Evolutionary conservation across 2,329 filamentous ascomycete species (phyloP).

Genomic region (Cladorrhinum sp.): DNA sequence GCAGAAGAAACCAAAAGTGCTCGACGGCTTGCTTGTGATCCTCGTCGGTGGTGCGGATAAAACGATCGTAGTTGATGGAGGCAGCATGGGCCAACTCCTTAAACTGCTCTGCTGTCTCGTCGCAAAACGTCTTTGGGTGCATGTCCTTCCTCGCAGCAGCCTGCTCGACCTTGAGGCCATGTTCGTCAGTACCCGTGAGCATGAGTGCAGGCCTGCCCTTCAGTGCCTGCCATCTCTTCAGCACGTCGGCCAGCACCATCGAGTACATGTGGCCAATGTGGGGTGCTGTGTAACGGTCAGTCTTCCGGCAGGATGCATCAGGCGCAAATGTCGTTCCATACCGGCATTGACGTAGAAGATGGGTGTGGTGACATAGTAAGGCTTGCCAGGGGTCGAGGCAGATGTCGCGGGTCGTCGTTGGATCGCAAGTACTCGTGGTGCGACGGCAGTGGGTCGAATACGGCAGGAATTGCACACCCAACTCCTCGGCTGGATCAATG

Average conservation of each 20-base stretch:
- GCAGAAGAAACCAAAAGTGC: conserved; percentile 82
- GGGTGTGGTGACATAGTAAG: conserved; percentile 91
- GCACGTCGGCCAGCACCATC: conserved; percentile 83
- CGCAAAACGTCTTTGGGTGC: conserved; percentile 81
- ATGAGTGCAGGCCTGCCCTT: conserved; percentile 69
- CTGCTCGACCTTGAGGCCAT: conserved; percentile 95
- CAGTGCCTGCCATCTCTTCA: conserved; percentile 87
- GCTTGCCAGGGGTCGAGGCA: conserved; percentile 51
- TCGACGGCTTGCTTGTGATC: conserved; percentile 82
- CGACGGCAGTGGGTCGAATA: conserved; percentile 7
- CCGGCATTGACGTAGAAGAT: conserved; percentile 99
- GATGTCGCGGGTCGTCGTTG: conserved; percentile 1
- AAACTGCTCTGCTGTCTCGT: conserved; percentile 78
- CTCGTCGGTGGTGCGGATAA: conserved; percentile 85
- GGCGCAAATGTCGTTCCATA: conserved; percentile 38
- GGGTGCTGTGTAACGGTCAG: conserved; percentile 57
- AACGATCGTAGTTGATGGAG: conserved; percentile 74
- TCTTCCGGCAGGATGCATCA: not conserved
- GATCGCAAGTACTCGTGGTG: not conserved
- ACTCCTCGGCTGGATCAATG: conserved; percentile 15
- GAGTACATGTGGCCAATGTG: conserved; percentile 95
- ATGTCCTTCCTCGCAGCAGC: conserved; percentile 70
- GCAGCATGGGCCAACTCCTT: conserved; percentile 67
- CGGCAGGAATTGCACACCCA: conserved; percentile 26
- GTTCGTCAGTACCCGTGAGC: conserved; percentile 92